These are phyloP conservation scores for Lophiostoma macrostomum DNA, from an alignment of 495 filamentous ascomycete genomes.

Conservation along the genomic window DNA sequence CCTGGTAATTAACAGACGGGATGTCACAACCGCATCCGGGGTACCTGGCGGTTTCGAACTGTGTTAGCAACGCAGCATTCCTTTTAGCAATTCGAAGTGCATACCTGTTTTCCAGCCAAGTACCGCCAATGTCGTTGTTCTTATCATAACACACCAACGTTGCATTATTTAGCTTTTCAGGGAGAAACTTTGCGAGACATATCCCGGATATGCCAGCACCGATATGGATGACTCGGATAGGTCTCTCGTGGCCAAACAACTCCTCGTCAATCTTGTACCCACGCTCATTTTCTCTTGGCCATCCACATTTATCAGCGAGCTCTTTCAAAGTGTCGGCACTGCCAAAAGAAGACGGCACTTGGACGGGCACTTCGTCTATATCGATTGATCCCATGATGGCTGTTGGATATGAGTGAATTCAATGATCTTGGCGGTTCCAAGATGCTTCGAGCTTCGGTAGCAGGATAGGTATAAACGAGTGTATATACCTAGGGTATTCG, in stretches of 20 bases:
- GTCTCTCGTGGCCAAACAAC: constrained; percentile 40
- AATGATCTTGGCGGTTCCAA: no score
- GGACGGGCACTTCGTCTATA: no score
- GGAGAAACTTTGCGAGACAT: constrained; percentile 44
- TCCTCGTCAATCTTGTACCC: constrained; percentile 45
- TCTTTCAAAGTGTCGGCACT: no score
- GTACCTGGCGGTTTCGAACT: background rate
- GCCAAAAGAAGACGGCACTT: no score
- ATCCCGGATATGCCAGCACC: constrained; percentile 45
- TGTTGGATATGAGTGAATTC: no score
- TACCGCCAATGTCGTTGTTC: constrained; percentile 47
- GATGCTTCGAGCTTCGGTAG: no score
- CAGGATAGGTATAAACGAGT: no score
- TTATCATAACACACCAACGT: constrained; percentile 47
- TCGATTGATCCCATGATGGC: no score
- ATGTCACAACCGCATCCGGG: constrained; percentile 43
- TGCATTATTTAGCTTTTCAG: constrained; percentile 41
- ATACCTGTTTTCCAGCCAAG: constrained; percentile 43
- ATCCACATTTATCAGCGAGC: no score
- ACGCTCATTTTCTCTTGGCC: constrained; percentile 33
- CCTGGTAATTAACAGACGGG: constrained; percentile 42
- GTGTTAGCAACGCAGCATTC: background rate
- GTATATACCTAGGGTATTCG: no score
- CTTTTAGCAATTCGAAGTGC: background rate
- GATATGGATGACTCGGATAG: constrained; percentile 42